Conservation (phyloP, 2,329 filamentous ascomycete species). For the Samsoniella hepiali region DNA sequence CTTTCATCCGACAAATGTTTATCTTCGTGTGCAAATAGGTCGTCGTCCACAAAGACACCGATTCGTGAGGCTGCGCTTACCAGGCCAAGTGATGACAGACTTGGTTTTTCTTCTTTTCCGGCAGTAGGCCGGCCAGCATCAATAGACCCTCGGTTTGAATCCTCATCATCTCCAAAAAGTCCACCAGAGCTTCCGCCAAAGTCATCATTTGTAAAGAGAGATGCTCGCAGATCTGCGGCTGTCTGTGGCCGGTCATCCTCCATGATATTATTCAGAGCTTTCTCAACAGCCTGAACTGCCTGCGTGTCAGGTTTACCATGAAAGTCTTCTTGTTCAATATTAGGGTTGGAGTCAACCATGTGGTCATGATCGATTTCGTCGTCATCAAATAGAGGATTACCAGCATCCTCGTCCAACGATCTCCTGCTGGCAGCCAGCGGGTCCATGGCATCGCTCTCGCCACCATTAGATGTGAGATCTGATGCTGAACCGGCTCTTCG, state of each 20-base stretch:
- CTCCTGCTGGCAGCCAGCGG: conserved; percentile 48
- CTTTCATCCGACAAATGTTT: conserved; percentile 83
- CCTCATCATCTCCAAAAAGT: conserved; percentile 53
- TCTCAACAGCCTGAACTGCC: conserved; percentile 89
- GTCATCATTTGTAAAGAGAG: conserved; percentile 53
- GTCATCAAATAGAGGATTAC: conserved; percentile 70
- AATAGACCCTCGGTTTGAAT: conserved; percentile 60
- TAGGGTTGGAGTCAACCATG: conserved; percentile 69
- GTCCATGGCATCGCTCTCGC: conserved; percentile 40
- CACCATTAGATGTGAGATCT: conserved; percentile 41
- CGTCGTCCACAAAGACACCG: conserved; percentile 89
- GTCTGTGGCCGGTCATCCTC: conserved; percentile 67
- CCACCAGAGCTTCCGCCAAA: conserved; percentile 46
- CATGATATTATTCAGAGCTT: conserved; percentile 88
- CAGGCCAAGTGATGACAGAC: conserved; percentile 84
- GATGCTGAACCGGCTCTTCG: conserved; percentile 46
- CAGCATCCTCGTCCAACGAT: conserved; percentile 64
- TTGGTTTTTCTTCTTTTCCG: conserved; percentile 64
- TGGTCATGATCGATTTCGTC: conserved; percentile 72
- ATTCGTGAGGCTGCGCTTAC: conserved; percentile 84
- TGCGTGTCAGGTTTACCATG: conserved; percentile 65
- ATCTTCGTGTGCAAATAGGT: conserved; percentile 86
- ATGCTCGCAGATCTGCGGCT: conserved; percentile 61
- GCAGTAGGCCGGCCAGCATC: conserved; percentile 44
- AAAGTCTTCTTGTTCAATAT: conserved; percentile 65